Conservation (phyloP, 2,329 filamentous ascomycete species). For the Colletotrichum sp. region DNA sequence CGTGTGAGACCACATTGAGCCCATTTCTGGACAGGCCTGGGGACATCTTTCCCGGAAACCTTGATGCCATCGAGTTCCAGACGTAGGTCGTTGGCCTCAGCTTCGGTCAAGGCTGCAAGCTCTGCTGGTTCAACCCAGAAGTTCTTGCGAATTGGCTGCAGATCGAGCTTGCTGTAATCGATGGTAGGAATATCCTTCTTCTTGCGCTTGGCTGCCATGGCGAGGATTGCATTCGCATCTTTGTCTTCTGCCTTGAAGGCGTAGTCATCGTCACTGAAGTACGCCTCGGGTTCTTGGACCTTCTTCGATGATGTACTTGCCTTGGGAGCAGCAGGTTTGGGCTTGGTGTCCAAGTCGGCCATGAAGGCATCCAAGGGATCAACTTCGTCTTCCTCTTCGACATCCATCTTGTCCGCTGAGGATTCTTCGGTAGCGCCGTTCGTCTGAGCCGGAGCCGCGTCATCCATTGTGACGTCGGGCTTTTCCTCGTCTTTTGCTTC, state of each 20-base stretch:
- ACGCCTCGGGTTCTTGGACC: conserved; percentile 76
- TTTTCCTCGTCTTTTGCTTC: conserved; percentile 47
- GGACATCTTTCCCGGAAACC: conserved; percentile 84
- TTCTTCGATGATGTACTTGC: conserved; percentile 48
- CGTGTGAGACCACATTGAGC: conserved; percentile 91
- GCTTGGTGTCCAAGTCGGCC: conserved; percentile 63
- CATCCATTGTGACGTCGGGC: conserved; percentile 14
- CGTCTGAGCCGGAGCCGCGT: conserved; percentile 12
- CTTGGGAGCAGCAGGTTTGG: conserved; percentile 21
- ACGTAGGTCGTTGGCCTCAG: conserved; percentile 81
- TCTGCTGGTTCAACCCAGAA: conserved; percentile 95
- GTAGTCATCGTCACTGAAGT: conserved; percentile 87
- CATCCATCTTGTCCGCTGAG: conserved; percentile 55
- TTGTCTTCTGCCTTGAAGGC: conserved; percentile 54
- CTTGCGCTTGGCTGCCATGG: conserved; percentile 71
- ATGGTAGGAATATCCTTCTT: conserved; percentile 94
- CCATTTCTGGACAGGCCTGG: conserved; percentile 95
- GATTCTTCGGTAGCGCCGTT: conserved; percentile 29
- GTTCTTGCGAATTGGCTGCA: conserved; percentile 87
- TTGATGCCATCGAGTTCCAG: conserved; percentile 95
- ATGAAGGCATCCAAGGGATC: conserved; percentile 98
- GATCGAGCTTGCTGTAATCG: conserved; percentile 85
- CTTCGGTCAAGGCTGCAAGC: conserved; percentile 80
- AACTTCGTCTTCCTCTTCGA: conserved; percentile 64
- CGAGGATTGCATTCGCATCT: conserved; percentile 53